These are phyloP conservation scores for Plenodomus lindquistii DNA, from an alignment of 2,329 filamentous ascomycete species.

Conservation along the genomic window DNA sequence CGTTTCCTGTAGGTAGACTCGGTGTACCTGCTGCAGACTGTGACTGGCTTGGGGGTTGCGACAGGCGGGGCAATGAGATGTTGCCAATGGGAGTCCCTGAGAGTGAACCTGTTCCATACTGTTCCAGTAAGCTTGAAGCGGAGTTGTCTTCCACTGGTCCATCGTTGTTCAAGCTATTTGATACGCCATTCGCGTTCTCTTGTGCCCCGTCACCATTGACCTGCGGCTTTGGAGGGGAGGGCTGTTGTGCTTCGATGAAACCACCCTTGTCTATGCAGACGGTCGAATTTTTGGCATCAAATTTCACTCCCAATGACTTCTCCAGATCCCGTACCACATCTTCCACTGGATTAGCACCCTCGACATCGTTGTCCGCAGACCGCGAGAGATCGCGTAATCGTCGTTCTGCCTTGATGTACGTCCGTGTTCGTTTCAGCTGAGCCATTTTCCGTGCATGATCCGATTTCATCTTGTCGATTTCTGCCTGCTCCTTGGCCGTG, in stretches of 20 bases:
- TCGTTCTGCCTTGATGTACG: conserved; percentile 74
- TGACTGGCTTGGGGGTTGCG: conserved; percentile 60
- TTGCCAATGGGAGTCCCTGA: conserved; percentile 63
- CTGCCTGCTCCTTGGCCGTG: conserved; percentile 72
- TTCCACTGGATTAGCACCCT: conserved; percentile 59
- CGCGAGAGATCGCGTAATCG: conserved; percentile 70
- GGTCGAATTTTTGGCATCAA: conserved; percentile 66
- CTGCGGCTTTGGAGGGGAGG: conserved; percentile 30
- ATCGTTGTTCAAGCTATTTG: conserved; percentile 36
- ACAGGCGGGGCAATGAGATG: conserved; percentile 60
- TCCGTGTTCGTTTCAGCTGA: conserved; percentile 71
- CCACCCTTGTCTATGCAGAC: conserved; percentile 79
- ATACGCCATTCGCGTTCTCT: conserved; percentile 37
- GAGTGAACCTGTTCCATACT: conserved; percentile 68
- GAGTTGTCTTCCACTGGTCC: conserved; percentile 42
- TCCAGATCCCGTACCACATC: conserved; percentile 78
- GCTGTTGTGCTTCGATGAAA: conserved; percentile 60
- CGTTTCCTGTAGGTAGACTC: conserved; percentile 30
- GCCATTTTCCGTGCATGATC: conserved; percentile 77
- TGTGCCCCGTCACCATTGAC: conserved; percentile 36
- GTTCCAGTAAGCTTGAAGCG: conserved; percentile 67
- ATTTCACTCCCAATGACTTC: conserved; percentile 67
- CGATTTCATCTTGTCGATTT: conserved; percentile 82
- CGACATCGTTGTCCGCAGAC: conserved; percentile 24
- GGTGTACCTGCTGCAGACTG: conserved; percentile 64